Evolutionary conservation across 345 rosid species (phyloP).

Genomic region (Lepidium sativum): DNA sequence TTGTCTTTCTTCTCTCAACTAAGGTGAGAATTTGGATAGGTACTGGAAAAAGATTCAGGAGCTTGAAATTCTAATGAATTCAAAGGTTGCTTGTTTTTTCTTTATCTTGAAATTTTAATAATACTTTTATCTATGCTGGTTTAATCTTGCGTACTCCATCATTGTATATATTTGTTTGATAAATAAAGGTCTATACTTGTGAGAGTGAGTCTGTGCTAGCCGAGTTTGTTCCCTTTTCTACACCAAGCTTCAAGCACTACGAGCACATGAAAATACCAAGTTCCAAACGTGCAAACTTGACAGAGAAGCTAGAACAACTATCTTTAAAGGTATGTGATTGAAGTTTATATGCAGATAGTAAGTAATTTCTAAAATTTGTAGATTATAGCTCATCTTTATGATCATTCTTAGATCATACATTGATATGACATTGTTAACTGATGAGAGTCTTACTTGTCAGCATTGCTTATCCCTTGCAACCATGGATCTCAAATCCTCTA

Average conservation of each 20-base stretch:
- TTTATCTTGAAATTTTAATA: neutral
- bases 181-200: slow-evolving; percentile 68
- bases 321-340: slow-evolving; percentile 38
- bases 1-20: neutral
- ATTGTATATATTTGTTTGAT: neutral
- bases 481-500: slow-evolving; percentile 32
- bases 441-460: slow-evolving; percentile 29
- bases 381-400: neutral
- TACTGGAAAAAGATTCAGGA: slow-evolving; percentile 52
- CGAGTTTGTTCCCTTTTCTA: slow-evolving; percentile 52
- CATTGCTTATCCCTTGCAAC: slow-evolving; percentile 31
- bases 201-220: slow-evolving; percentile 50
- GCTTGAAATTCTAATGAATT: slow-evolving; percentile 67
- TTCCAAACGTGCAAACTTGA: slow-evolving; percentile 12
- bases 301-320: slow-evolving; percentile 24
- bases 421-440: neutral
- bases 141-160: neutral
- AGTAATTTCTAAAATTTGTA: neutral
- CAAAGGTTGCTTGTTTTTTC: slow-evolving; percentile 58
- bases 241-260: slow-evolving; percentile 48
- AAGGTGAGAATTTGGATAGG: slow-evolving; percentile 32
- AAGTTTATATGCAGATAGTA: neutral
- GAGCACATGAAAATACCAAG: slow-evolving; percentile 26
- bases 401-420: neutral
- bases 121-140: neutral